phyloP scores from a whole-genome alignment of 2,329 filamentous ascomycete genomes.

The Cercospora beticola region DNA sequence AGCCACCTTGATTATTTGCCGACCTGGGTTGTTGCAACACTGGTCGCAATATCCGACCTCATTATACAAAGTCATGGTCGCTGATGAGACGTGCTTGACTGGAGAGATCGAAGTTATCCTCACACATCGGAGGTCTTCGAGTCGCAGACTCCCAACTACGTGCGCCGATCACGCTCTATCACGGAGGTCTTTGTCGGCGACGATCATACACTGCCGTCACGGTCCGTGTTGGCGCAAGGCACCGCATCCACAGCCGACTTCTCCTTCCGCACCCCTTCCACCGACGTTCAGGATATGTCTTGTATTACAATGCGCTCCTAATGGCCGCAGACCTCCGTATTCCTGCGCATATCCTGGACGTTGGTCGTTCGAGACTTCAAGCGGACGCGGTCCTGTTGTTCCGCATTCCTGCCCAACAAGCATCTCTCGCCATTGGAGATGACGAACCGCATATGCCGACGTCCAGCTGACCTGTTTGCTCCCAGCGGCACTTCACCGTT shows the following conservation, averaged over 20 bases:
- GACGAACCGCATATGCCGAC: neutral
- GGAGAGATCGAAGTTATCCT: neutral
- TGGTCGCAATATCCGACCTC: neutral
- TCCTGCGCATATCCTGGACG: neutral
- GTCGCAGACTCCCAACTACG: neutral
- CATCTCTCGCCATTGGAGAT: neutral
- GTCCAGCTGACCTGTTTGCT: neutral
- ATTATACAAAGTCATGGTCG: neutral
- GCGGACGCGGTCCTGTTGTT: neutral
- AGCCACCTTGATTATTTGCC: neutral
- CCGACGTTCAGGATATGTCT: neutral
- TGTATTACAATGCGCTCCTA: neutral
- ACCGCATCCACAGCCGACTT: neutral
- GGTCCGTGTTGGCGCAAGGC: neutral
- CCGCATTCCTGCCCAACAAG: neutral
- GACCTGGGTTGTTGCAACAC: neutral
- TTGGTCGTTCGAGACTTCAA: neutral
- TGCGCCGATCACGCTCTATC: neutral
- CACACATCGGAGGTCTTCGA: neutral
- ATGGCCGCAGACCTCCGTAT: neutral
- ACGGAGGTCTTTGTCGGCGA: neutral
- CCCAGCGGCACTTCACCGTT: neutral
- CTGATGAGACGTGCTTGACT: neutral
- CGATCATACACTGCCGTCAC: neutral
- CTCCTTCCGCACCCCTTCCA: neutral